Conservation (phyloP, 140 eudicot genomes). For the Stevia rebaudiana region DNA sequence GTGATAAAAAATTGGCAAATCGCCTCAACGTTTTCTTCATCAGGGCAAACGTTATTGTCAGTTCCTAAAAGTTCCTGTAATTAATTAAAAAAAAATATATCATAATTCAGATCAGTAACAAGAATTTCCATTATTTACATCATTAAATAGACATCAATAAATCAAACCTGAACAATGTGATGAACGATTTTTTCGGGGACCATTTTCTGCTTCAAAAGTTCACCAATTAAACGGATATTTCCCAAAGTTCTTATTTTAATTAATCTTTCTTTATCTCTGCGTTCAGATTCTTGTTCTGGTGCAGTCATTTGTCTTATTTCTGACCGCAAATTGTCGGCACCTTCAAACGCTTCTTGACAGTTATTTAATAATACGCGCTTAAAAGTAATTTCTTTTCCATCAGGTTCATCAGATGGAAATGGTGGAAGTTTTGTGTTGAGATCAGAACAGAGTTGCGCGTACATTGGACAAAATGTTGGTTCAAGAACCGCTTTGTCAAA, state of each 20-base stretch:
- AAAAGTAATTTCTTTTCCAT: slow-evolving; percentile 74
- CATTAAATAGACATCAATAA: too few relatives aligned
- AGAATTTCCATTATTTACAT: too few relatives aligned
- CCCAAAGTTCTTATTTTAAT: slow-evolving; percentile 94
- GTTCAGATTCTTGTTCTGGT: slow-evolving; percentile 79
- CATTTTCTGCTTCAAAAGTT: slow-evolving; percentile 96
- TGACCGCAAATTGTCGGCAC: slow-evolving; percentile 74
- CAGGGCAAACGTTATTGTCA: slow-evolving; percentile 40
- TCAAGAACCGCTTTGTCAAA: slow-evolving; percentile 94
- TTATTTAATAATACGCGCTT: slow-evolving; percentile 74
- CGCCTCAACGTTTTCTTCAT: too few relatives aligned
- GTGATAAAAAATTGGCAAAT: slow-evolving; percentile 91
- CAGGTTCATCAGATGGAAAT: slow-evolving; percentile 84
- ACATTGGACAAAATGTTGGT: slow-evolving; percentile 98
- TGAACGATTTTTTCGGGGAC: slow-evolving; percentile 94
- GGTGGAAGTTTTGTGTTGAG: slow-evolving; percentile 80
- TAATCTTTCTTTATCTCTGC: slow-evolving; percentile 83
- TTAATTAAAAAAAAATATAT: not conserved
- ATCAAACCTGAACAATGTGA: slow-evolving; percentile 91
- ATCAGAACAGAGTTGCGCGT: slow-evolving; percentile 85
- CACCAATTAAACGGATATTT: slow-evolving; percentile 89
- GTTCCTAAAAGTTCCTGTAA: slow-evolving; percentile 81
- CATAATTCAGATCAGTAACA: too few relatives aligned
- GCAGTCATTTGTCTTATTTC: slow-evolving; percentile 80
- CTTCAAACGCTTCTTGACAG: slow-evolving; percentile 98